phyloP scores from a whole-genome alignment of 768 basidiomycete genomes.

The Tulasnella sp. region DNA sequence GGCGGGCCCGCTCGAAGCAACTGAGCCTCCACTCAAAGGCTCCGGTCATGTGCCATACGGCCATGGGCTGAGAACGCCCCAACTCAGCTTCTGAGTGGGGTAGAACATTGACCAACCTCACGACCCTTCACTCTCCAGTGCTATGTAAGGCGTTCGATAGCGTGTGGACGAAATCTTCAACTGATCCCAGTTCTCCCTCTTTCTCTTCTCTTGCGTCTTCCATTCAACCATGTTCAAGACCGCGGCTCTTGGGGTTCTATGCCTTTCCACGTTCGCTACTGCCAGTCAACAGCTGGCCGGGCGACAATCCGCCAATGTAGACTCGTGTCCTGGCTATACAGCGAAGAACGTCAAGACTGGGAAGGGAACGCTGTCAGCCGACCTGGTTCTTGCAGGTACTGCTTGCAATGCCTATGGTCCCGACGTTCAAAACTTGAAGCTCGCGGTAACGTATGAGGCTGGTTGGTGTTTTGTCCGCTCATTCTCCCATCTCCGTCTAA shows the following conservation, averaged over 20 bases:
- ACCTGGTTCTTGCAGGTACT: constrained; percentile 27
- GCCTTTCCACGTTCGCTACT: constrained; percentile 14
- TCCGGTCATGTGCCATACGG: not conserved
- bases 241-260: not conserved
- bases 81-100: not conserved
- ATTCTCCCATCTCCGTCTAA: not conserved
- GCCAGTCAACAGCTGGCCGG: not conserved
- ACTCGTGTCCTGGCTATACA: constrained; percentile 30
- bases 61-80: not conserved
- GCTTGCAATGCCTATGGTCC: constrained; percentile 32
- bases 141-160: constrained; percentile 8
- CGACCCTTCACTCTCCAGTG: not conserved
- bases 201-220: constrained; percentile 6
- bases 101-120: not conserved
- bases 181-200: constrained; percentile 11
- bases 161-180: not conserved
- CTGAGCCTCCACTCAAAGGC: constrained; percentile 1
- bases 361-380: constrained; percentile 20
- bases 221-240: constrained; percentile 4
- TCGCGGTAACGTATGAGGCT: constrained; percentile 30
- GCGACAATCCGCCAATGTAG: constrained; percentile 6
- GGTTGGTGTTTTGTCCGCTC: constrained; percentile 1
- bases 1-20: not conserved
- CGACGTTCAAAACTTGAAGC: constrained; percentile 27
- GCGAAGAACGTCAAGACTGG: constrained; percentile 26